Base-by-base conservation (phyloP, 2,329 filamentous ascomycete genomes). In the Fusarium setosum region DNA sequence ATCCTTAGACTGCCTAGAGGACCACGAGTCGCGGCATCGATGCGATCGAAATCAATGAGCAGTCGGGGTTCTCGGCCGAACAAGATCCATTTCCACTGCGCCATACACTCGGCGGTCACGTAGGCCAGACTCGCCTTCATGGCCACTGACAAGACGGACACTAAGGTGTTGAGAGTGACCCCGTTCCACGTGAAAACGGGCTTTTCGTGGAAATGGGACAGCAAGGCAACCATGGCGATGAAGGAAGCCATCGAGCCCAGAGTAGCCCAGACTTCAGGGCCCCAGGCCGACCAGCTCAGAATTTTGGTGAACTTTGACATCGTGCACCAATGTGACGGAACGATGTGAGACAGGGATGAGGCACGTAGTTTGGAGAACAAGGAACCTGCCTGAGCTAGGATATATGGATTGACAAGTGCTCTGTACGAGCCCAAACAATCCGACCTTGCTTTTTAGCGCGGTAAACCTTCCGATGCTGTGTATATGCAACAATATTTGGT, bases 1-100 rank as follows among this genome's bases (percentile, higher is more conserved):
- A 69, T 23, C 24, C 35, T 54, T 20, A 67, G 20, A 35, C 59
- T 63, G 1, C 63, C 61, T 10, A 61, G 32, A 9, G 63, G 61
- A 1, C 67, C 67, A 8, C 65, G 59, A 45, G 59, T 65, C 7
- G 67, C 65, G 11, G 41, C 41, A 5, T 58, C 59, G 31, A 67
- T 64, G 13, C 49, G 56, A 21, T 68, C 65, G 52, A 70, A 67
- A 29, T 70, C 65, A n/a, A 66, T 56, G 24, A 68, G 53, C n/a
- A 37, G 32, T 11, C 63, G 49, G 2, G 37, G 32, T 8, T 40
- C 20, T 8, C 41, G 15, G 4, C 42, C 29, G 17, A 69, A 69
- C 11, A 68, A 21, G 9, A 67, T 63, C 67, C 65, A 70, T 18
- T 70, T 70, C 65, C 63, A 67, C 38, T 69, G 65, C 3, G 54